Base-by-base conservation (phyloP, 2,329 filamentous ascomycete species). In the Atkinsonella texensis region DNA sequence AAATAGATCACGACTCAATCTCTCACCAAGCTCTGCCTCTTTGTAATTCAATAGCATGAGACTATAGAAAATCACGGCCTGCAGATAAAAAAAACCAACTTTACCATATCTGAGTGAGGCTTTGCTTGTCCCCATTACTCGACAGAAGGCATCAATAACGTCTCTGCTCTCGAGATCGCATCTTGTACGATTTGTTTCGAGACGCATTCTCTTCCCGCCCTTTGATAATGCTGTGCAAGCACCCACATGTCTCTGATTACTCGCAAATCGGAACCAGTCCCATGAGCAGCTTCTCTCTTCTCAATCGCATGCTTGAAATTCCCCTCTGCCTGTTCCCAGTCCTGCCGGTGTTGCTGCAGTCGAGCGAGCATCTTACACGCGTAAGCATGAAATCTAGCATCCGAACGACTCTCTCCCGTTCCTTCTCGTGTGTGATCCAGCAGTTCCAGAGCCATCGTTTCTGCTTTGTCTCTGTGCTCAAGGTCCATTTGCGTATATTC, bases 231-330 rank as follows among this genome's bases (percentile, higher is more conserved):
- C 3, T 57, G 61, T 17, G 65, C 64, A 8, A 68, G 61, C 55
- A 68, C 66, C 66, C 66, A 68, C 62, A 68, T 65, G 54, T 68
- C 66, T 42, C 66, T 61, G 43, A 68, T 65, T 31, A 68, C 66
- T 31, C 66, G 62, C 55, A 68, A 44, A 46, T 68, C 61, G 45
- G 60, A 64, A 45, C 58, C 58, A 12, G 63, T 60, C 20, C 66
- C 66, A 45, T 68, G 66, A 2, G 66, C 66, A 8, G 60, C 58
- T 58, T 67, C 66, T 40, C 66, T 62, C 56, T 64, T 68, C 41
- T 54, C 54, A 15, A 68, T 59, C 9, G 66, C 65, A 31, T 57
- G 56, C 50, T 59, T 59, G 28, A 68, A 54, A 20, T 68, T 68
- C 53, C 60, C 50, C 54, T 68, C 66, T 0, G 65, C 66, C 23